Percentiles rank a stretch among this genome's conserved stretches.
phyloP scores from a whole-genome alignment of 78 protist genomes.

The Creolimax fragrantissima region DNA sequence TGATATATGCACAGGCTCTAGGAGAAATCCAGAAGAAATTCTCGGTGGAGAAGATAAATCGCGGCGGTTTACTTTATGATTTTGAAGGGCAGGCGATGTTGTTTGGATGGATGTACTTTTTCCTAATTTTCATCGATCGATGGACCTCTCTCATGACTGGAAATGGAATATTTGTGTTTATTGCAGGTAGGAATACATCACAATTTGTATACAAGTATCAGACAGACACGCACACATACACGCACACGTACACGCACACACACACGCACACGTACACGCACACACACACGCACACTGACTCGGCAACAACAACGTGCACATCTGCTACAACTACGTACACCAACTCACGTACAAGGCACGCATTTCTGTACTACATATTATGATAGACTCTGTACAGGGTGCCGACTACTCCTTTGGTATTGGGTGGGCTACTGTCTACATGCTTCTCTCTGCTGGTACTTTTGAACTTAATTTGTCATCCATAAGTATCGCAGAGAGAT shows the following conservation, averaged over 20 bases:
- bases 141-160: conserved; percentile 2
- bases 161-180: neutral
- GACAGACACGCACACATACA: no score
- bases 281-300: no score
- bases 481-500: conserved; percentile 1
- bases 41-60: conserved; percentile 11
- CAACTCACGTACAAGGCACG: no score
- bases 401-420: neutral
- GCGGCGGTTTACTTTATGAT: conserved; percentile 9
- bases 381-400: neutral
- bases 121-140: conserved; percentile 7
- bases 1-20: neutral
- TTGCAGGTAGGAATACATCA: neutral
- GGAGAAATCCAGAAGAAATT: conserved; percentile 2
- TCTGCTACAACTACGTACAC: no score
- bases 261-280: no score
- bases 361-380: no score
- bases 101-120: conserved; percentile 22
- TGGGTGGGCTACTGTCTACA: conserved; percentile 29
- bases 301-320: no score
- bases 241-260: no score
- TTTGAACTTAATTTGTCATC: conserved; percentile 12
- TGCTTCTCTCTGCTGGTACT: conserved; percentile 7
- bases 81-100: conserved; percentile 2
- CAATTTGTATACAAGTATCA: no score